Evolutionary conservation across 2,329 filamentous ascomycete genomes (phyloP).

Genomic region (Annulohypoxylon truncatum): DNA sequence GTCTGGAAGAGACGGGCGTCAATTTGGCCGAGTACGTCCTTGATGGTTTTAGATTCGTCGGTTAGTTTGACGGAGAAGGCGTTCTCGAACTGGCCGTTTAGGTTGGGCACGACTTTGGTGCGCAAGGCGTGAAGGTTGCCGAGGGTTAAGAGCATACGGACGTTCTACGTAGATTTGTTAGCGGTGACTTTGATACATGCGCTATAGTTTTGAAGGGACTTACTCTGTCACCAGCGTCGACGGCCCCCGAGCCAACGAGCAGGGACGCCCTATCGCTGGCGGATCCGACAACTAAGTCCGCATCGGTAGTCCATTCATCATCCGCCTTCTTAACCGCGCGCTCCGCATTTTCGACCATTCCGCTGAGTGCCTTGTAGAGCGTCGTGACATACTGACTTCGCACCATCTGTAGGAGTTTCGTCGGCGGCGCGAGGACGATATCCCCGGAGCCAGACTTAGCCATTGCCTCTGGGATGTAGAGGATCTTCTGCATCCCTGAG

Average conservation of each 20-base stretch:
- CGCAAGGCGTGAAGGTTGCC: constrained; percentile 90
- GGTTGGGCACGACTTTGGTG: constrained; percentile 81
- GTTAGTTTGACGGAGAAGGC: constrained; percentile 94
- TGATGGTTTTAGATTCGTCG: constrained; percentile 91
- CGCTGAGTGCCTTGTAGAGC: constrained; percentile 91
- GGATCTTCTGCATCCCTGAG: constrained; percentile 90
- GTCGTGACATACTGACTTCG: constrained; percentile 92
- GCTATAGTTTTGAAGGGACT: constrained; percentile 44
- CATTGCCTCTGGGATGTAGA: constrained; percentile 90
- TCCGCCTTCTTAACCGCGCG: constrained; percentile 73
- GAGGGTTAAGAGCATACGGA: constrained; percentile 92
- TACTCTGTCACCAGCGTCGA: constrained; percentile 68
- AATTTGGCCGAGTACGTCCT: constrained; percentile 90
- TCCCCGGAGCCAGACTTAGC: constrained; percentile 77
- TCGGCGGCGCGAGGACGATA: constrained; percentile 85
- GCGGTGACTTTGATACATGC: constrained; percentile 12
- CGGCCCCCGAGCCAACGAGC: constrained; percentile 58
- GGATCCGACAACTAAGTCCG: constrained; percentile 54
- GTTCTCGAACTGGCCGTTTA: constrained; percentile 94
- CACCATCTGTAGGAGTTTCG: constrained; percentile 91
- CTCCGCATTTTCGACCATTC: constrained; percentile 97
- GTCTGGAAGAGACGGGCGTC: constrained; percentile 91
- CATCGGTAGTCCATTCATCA: constrained; percentile 68
- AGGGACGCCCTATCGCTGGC: constrained; percentile 51
- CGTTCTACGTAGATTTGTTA: constrained; percentile 68